Evolutionary conservation across 2,329 filamentous ascomycete species (phyloP).

Genomic region (Colletotrichum lini): DNA sequence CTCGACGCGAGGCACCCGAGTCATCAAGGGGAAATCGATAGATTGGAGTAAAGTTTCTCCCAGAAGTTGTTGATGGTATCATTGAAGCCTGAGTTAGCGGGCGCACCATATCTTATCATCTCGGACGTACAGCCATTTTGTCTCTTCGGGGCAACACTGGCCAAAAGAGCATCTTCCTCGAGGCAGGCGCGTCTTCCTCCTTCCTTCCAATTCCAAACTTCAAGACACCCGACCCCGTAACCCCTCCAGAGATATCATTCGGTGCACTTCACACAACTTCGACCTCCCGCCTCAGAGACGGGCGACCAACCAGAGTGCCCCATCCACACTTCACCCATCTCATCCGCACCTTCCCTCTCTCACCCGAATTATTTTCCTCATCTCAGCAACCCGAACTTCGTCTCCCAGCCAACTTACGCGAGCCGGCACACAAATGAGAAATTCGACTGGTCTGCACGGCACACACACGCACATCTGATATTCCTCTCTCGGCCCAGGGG

Average conservation of each 20-base stretch:
- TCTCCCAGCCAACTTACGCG: slow-evolving; percentile 31
- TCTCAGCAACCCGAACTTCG: neutral
- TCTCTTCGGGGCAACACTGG: neutral
- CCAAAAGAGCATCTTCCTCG: neutral
- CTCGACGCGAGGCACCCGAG: neutral
- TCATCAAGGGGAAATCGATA: too few relatives aligned
- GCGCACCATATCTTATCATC: neutral
- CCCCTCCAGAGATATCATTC: neutral
- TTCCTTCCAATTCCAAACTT: neutral
- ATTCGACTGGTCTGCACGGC: neutral
- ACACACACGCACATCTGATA: neutral
- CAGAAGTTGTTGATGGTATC: rapidly evolving
- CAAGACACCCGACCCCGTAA: neutral
- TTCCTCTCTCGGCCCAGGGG: neutral
- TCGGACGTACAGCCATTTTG: neutral
- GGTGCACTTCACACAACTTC: neutral
- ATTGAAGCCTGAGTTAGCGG: neutral
- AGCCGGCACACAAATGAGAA: slow-evolving; percentile 6
- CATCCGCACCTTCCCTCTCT: slow-evolving; percentile 23
- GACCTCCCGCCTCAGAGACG: neutral
- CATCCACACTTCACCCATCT: slow-evolving; percentile 12
- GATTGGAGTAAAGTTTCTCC: too few relatives aligned
- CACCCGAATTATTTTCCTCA: slow-evolving; percentile 15
- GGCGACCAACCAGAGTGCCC: slow-evolving; percentile 5
- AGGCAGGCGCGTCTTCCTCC: slow-evolving; percentile 4